Evolutionary conservation across 306 rosid species (phyloP), one percentile per base, ranked within the genome.

Genomic region (Castanea mollissima): DNA sequence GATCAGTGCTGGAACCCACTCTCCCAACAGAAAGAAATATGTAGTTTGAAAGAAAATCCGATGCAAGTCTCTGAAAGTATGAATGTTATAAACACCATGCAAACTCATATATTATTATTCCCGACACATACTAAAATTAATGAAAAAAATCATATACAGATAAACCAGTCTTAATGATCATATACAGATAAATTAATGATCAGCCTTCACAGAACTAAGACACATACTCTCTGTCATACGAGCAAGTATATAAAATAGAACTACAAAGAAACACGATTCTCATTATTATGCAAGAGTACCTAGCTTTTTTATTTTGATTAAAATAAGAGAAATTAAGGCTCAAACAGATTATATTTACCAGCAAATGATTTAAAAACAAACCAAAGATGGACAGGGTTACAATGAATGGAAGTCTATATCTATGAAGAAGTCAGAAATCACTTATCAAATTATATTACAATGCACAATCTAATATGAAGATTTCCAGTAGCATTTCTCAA

Each of bases 1-100:
- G 85, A 85, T 95, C 98, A 14, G 99, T 95, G 80, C 98, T 95
- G 64, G 99, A 95, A 51, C 99, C 99, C 79, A 95, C 99, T 82
- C 99, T 92, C 86, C 99, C 99, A 64, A 95, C 99, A 83, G 99
- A 95, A 79, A 95, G 87, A 71, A 95, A 95, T 80, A 95, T 79
- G 76, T 95, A 95, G 73, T 74, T 81, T 80, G 98, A 78, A 79
- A 95, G 99, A 83, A 95, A 95, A 91, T 95, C 99, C 4, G 99
- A 83, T 38, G 99, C 99, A 75, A 95, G 85, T 83, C 98, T 93
- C 99, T 95, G 94, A 94, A 88, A 46, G 29, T 6, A 13, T 19
- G 10, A 38, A 12, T 12, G 9, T n/a, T 55, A 41, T 20, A 10
- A 15, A 41, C 15, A 23, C 13, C 11, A n/a, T 13, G 34, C 19